Evolutionary conservation across 345 rosid genomes (phyloP).

Genomic region (Hibiscus mutabilis): DNA sequence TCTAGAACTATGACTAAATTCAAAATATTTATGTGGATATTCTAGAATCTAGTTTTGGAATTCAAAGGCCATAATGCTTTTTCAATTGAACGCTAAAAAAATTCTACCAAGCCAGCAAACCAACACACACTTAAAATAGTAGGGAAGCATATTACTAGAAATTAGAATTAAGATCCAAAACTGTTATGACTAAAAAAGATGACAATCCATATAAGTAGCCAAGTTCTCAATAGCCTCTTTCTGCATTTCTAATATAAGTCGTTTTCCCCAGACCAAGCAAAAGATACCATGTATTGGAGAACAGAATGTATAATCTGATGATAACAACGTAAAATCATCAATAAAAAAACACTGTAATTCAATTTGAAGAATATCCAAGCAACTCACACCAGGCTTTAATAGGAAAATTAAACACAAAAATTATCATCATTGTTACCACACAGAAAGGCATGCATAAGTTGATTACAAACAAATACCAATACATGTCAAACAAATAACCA

Average conservation of each 20-base stretch:
- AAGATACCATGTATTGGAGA: background rate
- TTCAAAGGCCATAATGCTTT: background rate
- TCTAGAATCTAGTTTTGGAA: background rate
- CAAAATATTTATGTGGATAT: background rate
- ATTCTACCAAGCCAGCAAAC: background rate
- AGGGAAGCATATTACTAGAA: background rate
- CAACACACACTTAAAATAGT: background rate
- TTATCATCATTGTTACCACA: conserved; percentile 4
- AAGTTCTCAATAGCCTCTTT: background rate
- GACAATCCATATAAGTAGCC: background rate
- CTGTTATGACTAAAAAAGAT: background rate
- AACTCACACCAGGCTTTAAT: background rate
- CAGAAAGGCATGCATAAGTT: background rate
- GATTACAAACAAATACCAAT: conserved; percentile 8
- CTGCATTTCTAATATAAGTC: background rate
- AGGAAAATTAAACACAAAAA: conserved; percentile 10
- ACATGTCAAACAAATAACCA: conserved; percentile 10
- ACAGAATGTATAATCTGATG: background rate
- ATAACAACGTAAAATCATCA: background rate
- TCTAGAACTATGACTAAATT: conserved; percentile 4
- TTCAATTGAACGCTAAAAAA: conserved; percentile 9
- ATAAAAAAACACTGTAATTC: background rate
- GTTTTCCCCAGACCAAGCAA: background rate
- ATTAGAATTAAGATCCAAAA: background rate
- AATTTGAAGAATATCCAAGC: background rate